Conservation (phyloP, 177 flowering plant genomes). For the Tripterygium wilfordii region DNA sequence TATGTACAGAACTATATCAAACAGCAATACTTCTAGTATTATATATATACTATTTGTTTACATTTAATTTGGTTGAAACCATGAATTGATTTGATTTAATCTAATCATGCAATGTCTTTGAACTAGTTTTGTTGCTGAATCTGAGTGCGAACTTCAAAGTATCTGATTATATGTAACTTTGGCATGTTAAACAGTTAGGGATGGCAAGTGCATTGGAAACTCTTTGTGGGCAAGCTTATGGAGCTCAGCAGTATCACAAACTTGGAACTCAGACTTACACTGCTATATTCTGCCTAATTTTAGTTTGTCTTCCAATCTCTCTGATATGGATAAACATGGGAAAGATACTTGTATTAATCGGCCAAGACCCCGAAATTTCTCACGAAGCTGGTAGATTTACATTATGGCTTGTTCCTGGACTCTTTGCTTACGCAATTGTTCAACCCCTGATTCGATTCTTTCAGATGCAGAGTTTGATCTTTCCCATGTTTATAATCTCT, state of each 20-base stretch:
- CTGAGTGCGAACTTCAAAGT: too few species aligned
- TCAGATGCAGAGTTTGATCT: conserved; percentile 22
- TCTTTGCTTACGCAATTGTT: conserved; percentile 33
- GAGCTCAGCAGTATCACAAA: conserved; percentile 48
- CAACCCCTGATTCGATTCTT: conserved; percentile 27
- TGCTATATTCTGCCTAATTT: conserved; percentile 31
- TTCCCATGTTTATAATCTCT: conserved; percentile 28
- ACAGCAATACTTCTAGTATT: too few species aligned
- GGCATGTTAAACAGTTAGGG: conserved; percentile 27
- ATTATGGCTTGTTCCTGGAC: conserved; percentile 41
- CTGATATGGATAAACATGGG: conserved; percentile 39
- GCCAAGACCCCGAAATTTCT: conserved; percentile 56
- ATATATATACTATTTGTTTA: too few species aligned
- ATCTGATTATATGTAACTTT: too few species aligned
- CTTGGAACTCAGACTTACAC: conserved; percentile 44
- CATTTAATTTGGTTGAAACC: too few species aligned
- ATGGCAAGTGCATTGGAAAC: conserved; percentile 58
- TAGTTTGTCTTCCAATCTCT: conserved; percentile 46
- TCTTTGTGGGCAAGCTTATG: conserved; percentile 55
- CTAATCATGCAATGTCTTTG: too few species aligned
- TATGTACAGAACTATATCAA: too few species aligned
- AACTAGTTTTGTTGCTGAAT: too few species aligned
- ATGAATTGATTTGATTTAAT: not conserved
- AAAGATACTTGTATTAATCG: conserved; percentile 29
- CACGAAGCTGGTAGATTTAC: conserved; percentile 40